phyloP scores from a whole-genome alignment of 2,329 filamentous ascomycete genomes.

The Trichoderma sp. region DNA sequence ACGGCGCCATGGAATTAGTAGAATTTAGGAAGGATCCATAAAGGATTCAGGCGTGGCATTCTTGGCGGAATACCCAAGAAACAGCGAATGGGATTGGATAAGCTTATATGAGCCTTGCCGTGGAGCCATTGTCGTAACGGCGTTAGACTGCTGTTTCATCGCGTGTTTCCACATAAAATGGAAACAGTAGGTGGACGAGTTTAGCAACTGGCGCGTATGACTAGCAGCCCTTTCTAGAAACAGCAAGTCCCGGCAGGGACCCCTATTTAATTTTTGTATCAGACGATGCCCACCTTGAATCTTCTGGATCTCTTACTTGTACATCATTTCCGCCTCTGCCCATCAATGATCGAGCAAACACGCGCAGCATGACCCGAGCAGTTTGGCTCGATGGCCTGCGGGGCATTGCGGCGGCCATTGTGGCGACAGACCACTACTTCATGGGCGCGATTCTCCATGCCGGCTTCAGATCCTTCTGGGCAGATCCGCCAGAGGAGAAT shows the following conservation, averaged over 20 bases:
- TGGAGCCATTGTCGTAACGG: too few relatives aligned
- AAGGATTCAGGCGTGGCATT: neutral
- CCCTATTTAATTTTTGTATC: conserved; percentile 5
- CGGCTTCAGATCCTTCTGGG: conserved; percentile 25
- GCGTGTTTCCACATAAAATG: neutral
- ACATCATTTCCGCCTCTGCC: neutral
- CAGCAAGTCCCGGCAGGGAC: conserved; percentile 6
- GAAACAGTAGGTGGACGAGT: too few relatives aligned
- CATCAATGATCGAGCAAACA: neutral
- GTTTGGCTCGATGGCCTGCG: conserved; percentile 23
- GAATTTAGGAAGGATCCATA: neutral
- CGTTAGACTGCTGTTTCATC: neutral
- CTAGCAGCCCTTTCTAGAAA: conserved; percentile 17
- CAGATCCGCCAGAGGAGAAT: conserved; percentile 21
- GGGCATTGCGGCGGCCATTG: conserved; percentile 24
- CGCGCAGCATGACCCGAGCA: conserved; percentile 18
- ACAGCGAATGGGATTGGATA: neutral
- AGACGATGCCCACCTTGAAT: neutral
- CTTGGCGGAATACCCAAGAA: neutral
- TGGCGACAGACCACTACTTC: conserved; percentile 24
- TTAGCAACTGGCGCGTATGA: neutral
- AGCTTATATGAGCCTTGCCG: neutral
- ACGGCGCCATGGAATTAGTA: neutral
- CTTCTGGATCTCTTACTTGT: neutral
- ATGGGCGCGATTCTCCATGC: conserved; percentile 20